phyloP scores from a whole-genome alignment of 805 yeast genomes.

The Hanseniaspora nectarophila region DNA sequence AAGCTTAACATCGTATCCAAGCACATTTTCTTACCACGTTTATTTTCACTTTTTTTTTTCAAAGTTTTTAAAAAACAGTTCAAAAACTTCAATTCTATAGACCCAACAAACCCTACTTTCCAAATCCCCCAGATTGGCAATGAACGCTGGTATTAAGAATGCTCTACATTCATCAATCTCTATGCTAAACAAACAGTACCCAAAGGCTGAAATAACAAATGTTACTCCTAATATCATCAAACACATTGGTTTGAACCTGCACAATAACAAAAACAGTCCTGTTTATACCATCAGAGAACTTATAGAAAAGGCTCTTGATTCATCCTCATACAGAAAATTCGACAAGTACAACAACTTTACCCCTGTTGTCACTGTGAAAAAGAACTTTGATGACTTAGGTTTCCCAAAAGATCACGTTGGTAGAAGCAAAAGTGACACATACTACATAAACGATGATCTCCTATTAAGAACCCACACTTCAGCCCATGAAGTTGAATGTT shows the following conservation, averaged over 20 bases:
- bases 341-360: slow-evolving; percentile 52
- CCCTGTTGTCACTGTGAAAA: slow-evolving; percentile 70
- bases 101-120: no score
- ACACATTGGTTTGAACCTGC: slow-evolving; percentile 61
- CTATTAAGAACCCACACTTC: slow-evolving; percentile 89
- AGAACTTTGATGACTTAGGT: slow-evolving; percentile 85
- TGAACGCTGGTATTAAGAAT: neutral
- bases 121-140: neutral
- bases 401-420: slow-evolving; percentile 92
- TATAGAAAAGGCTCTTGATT: slow-evolving; percentile 55
- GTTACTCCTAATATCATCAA: slow-evolving; percentile 61
- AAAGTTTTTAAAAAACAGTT: no score
- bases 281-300: slow-evolving; percentile 70
- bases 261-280: slow-evolving; percentile 68
- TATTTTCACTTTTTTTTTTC: no score
- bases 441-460: slow-evolving; percentile 63
- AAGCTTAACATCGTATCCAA: no score
- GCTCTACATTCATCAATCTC: neutral
- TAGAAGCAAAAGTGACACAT: slow-evolving; percentile 81
- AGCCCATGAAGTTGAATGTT: slow-evolving; percentile 89
- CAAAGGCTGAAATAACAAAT: slow-evolving; percentile 70
- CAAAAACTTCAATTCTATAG: no score
- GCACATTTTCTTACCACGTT: no score
- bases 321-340: slow-evolving; percentile 54
- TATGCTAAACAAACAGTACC: slow-evolving; percentile 16